phyloP scores from a whole-genome alignment of 345 rosid genomes.

The Lagerstroemia speciosa region DNA sequence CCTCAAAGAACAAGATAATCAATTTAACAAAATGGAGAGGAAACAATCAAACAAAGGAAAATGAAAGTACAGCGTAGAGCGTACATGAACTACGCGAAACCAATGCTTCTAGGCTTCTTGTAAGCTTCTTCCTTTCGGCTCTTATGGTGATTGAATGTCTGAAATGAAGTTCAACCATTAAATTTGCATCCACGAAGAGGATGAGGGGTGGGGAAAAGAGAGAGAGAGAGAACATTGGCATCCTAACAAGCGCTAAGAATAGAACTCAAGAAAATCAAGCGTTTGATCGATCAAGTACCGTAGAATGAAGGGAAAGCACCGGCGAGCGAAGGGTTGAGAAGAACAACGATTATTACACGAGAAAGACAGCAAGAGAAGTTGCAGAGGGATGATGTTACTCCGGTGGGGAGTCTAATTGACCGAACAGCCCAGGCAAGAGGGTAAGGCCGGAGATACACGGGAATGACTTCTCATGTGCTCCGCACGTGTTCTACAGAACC shows the following conservation, averaged over 20 bases:
- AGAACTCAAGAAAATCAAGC: neutral
- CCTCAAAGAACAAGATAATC: neutral
- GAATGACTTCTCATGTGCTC: neutral
- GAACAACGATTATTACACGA: neutral
- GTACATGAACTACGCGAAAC: neutral
- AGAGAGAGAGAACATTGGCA: neutral
- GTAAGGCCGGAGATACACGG: neutral
- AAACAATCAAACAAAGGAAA: neutral
- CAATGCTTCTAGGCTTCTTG: neutral
- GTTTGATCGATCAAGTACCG: neutral
- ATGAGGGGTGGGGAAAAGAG: too few relatives aligned
- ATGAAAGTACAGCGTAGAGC: neutral
- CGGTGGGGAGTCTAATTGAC: neutral
- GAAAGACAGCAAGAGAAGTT: neutral
- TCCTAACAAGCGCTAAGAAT: neutral
- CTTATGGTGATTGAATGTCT: neutral
- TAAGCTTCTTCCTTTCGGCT: neutral
- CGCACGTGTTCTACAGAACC: neutral
- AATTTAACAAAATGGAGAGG: neutral
- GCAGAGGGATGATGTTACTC: neutral
- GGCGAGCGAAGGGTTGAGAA: neutral
- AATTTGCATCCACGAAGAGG: neutral
- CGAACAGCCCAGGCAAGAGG: neutral
- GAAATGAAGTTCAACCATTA: neutral
- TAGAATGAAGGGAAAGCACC: neutral